Evolutionary conservation across 2,329 filamentous ascomycete genomes (phyloP).

Genomic region (Diaporthe citriasiana): DNA sequence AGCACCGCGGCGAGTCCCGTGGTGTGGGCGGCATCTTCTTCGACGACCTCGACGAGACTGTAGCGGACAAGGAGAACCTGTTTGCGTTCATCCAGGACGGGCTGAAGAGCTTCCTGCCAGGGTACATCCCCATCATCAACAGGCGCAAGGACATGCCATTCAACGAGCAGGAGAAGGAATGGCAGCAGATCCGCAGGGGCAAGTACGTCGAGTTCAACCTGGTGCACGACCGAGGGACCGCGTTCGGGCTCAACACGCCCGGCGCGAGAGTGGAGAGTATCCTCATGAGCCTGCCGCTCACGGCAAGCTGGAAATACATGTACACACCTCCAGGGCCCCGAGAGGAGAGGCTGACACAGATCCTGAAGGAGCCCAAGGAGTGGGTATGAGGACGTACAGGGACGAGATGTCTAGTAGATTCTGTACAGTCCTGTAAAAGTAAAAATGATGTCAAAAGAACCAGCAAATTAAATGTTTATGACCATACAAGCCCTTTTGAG

Average conservation of each 20-base stretch:
- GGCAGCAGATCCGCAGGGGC: slow-evolving; percentile 96
- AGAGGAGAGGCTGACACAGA: slow-evolving; percentile 86
- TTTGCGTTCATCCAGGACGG: slow-evolving; percentile 92
- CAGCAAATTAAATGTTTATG: not conserved
- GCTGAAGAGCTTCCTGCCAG: slow-evolving; percentile 88
- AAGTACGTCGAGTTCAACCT: slow-evolving; percentile 99
- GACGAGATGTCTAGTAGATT: not conserved
- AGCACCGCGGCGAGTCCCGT: slow-evolving; percentile 87
- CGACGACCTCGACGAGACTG: slow-evolving; percentile 90
- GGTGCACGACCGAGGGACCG: slow-evolving; percentile 94
- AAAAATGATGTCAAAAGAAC: slow-evolving; percentile 29
- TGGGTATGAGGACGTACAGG: slow-evolving; percentile 69
- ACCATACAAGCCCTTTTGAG: not conserved
- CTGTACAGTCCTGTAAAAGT: slow-evolving; percentile 29
- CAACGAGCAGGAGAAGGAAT: slow-evolving; percentile 88
- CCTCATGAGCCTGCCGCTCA: slow-evolving; percentile 94
- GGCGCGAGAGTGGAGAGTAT: slow-evolving; percentile 96
- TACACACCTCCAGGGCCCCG: slow-evolving; percentile 82
- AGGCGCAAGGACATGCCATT: slow-evolving; percentile 93
- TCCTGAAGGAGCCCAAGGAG: slow-evolving; percentile 74
- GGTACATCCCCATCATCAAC: slow-evolving; percentile 90
- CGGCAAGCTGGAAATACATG: slow-evolving; percentile 97
- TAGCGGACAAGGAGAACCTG: slow-evolving; percentile 88
- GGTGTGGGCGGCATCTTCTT: slow-evolving; percentile 99
- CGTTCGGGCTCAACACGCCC: slow-evolving; percentile 93